Base-by-base conservation (phyloP, 805 yeast species). In the Kodamaea laetipori region DNA sequence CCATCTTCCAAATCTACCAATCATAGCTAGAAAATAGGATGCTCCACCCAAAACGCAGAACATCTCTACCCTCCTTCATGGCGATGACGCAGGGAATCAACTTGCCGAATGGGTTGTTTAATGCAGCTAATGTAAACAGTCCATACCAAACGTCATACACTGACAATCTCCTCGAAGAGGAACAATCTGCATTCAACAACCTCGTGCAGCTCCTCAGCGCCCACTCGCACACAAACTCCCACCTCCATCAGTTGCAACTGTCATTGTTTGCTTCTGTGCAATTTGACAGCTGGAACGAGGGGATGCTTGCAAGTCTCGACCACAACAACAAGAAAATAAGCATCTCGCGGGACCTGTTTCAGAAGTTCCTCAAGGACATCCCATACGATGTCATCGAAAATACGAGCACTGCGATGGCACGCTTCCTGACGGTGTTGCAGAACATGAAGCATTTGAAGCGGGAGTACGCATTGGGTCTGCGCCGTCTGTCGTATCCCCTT, bases 391-490 rank as follows among this genome's bases (percentile, higher is more conserved):
- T 15, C 18, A 17, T 32, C 13, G 45, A 41, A 11, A 10, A 23
- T 8, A 24, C 34, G 39, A 19, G 40, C 15, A 16, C 7, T 3
- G 10, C 40, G 11, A 11, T 36, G 25, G 9, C 31, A 21, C 17
- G 23, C 24, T 28, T 36, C 13, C 34, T 39, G 9, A 27, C 32
- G 6, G 19, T 24, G 19, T 15, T 41, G 12, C 39, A 36, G 16
- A 28, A 34, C 27, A 19, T 41, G 26, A 35, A 41, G 33, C 35
- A 23, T 26, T 30, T 41, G 18, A 41, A 41, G 34, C 13, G 37
- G 9, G 33, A 21, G 16, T 41, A 23, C 7, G 15, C 34, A 21
- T 28, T 21, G 38, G 28, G 23, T 9, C 18, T n/a, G 18, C 27
- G 38, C 10, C 27, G 38, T n/a, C 27, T 7, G 27, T 35, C 38